A percentile compares a stretch with the other conserved stretches of the same genome.
Evolutionary conservation across 2,329 filamentous ascomycete genomes (phyloP).

Genomic region (Penicillium sp.): DNA sequence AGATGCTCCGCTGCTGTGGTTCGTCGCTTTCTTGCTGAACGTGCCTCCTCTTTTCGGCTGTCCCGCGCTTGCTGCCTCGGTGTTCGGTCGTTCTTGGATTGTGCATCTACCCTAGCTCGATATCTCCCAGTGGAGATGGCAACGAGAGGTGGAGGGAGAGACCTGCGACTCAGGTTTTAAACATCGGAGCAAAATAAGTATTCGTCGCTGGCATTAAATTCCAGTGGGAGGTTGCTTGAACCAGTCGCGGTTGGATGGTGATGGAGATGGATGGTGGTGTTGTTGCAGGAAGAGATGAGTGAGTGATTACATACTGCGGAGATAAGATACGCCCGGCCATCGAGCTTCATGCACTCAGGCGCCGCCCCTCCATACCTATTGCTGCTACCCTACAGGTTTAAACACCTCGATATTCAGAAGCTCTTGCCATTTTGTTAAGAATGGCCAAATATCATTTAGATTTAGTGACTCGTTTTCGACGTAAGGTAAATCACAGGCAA

Average conservation of each 20-base stretch:
- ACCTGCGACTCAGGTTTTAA: slow-evolving; percentile 17
- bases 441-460: too few relatives aligned
- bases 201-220: not conserved
- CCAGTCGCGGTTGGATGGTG: not conserved
- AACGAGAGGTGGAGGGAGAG: not conserved
- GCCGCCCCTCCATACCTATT: too few relatives aligned
- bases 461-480: not conserved
- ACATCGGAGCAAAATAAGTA: slow-evolving; percentile 3
- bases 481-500: not conserved
- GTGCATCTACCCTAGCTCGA: slow-evolving; percentile 40
- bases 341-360: not conserved
- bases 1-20: slow-evolving; percentile 41
- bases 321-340: slow-evolving; percentile 25
- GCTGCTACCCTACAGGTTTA: too few relatives aligned
- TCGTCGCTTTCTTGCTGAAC: slow-evolving; percentile 29
- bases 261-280: slow-evolving; percentile 1
- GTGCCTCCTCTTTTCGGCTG: slow-evolving; percentile 40
- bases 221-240: not conserved
- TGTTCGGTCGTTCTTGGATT: slow-evolving; percentile 29
- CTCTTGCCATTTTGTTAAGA: too few relatives aligned
- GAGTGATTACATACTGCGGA: slow-evolving; percentile 15
- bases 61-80: slow-evolving; percentile 42
- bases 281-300: slow-evolving; percentile 10
- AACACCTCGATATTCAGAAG: too few relatives aligned
- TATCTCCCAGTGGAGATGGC: slow-evolving; percentile 15